Conservation (phyloP, 192 early-diverging fungal genomes). For the Dispira simplex region DNA sequence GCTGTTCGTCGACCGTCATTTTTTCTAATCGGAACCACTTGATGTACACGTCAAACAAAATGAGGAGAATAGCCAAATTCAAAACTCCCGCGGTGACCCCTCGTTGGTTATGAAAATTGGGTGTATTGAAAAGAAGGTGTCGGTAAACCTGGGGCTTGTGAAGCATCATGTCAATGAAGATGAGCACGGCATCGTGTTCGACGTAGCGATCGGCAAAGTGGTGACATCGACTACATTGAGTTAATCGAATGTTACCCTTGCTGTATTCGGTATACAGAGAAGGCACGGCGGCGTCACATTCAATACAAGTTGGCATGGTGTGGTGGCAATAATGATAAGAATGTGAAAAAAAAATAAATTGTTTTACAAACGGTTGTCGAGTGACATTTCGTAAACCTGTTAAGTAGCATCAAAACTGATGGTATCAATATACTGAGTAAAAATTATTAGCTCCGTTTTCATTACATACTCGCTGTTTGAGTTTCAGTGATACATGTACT, state of each 20-base stretch:
- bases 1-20: slow-evolving; percentile 32
- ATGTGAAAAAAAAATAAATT: too few species aligned
- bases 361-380: too few species aligned
- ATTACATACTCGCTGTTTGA: too few species aligned
- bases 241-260: slow-evolving; percentile 66
- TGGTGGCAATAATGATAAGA: too few species aligned
- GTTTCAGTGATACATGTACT: too few species aligned
- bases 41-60: slow-evolving; percentile 85
- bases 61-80: slow-evolving; percentile 62
- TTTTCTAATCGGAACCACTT: slow-evolving; percentile 85
- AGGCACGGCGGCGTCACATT: slow-evolving; percentile 51
- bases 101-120: slow-evolving; percentile 29
- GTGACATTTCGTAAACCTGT: too few species aligned
- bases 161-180: slow-evolving; percentile 86
- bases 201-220: slow-evolving; percentile 86
- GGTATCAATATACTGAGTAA: too few species aligned
- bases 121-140: slow-evolving; percentile 71
- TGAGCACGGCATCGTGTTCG: slow-evolving; percentile 73
- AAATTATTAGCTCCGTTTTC: too few species aligned
- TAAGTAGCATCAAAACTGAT: too few species aligned
- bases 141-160: slow-evolving; percentile 76
- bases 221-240: slow-evolving; percentile 64
- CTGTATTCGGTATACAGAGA: slow-evolving; percentile 71
- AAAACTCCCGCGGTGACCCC: slow-evolving; percentile 39
- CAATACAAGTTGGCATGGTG: slow-evolving; percentile 44